A percentile compares a stretch with the other conserved stretches of the same genome.
These are phyloP conservation scores for Chenopodium suecicum DNA, from an alignment of 148 eudicot species.

Conservation along the genomic window DNA sequence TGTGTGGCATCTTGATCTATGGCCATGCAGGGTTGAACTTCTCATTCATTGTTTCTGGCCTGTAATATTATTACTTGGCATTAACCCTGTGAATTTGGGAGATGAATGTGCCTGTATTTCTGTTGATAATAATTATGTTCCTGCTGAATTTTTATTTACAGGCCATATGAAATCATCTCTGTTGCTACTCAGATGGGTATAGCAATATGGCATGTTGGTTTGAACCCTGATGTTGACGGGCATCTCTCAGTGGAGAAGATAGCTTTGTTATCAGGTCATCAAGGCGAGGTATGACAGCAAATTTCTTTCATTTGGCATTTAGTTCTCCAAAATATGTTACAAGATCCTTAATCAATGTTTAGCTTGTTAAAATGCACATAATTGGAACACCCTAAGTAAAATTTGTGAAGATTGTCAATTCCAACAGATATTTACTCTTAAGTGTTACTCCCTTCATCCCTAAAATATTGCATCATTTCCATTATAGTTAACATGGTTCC, in stretches of 20 bases:
- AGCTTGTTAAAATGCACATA: not conserved
- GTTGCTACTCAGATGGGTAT: slow-evolving; percentile 82
- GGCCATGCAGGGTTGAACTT: not conserved
- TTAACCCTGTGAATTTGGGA: not conserved
- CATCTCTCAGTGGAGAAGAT: slow-evolving; percentile 70
- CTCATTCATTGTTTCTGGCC: not conserved
- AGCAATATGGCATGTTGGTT: slow-evolving; percentile 82
- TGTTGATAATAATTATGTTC: not conserved
- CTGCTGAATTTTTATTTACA: slow-evolving; percentile 19
- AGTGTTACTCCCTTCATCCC: not conserved
- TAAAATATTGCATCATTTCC: too few species aligned
- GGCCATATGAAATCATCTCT: slow-evolving; percentile 87
- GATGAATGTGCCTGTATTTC: not conserved
- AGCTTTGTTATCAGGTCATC: slow-evolving; percentile 66
- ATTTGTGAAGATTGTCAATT: not conserved
- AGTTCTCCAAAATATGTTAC: not conserved
- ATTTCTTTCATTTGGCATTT: not conserved
- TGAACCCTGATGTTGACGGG: slow-evolving; percentile 73
- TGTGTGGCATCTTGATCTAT: not conserved
- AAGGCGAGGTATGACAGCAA: slow-evolving; percentile 59
- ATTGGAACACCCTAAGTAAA: not conserved
- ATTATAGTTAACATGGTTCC: too few species aligned
- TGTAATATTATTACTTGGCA: not conserved
- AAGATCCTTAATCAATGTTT: not conserved
- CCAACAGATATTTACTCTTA: not conserved